These are phyloP conservation scores for Akebia trifoliata DNA, from an alignment of 164 flowering plant species.

Conservation along the genomic window DNA sequence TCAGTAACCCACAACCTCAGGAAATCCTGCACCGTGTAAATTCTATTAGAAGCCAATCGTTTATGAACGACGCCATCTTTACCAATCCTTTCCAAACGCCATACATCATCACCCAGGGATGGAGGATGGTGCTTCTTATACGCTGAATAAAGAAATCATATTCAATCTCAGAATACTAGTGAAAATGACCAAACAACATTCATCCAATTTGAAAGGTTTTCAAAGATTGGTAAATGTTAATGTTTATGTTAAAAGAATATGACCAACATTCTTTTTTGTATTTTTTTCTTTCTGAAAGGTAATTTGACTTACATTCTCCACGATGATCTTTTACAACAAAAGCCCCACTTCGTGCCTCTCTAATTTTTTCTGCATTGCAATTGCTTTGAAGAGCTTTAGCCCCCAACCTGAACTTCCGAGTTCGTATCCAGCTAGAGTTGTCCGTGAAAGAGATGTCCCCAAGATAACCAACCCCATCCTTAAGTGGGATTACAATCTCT, in stretches of 20 bases:
- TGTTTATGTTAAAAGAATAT: no score
- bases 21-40: slow-evolving; percentile 67
- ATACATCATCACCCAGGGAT: slow-evolving; percentile 58
- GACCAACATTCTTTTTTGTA: no score
- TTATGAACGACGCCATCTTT: slow-evolving; percentile 75
- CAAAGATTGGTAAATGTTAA: no score
- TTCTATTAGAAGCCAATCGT: slow-evolving; percentile 31
- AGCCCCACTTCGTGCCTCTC: slow-evolving; percentile 51
- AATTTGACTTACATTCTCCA: slow-evolving; percentile 49
- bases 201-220: no score
- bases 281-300: background rate
- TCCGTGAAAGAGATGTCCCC: slow-evolving; percentile 46
- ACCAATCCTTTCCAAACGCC: slow-evolving; percentile 81
- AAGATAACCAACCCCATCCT: slow-evolving; percentile 37
- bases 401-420: slow-evolving; percentile 49
- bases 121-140: slow-evolving; percentile 90
- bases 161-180: background rate
- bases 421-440: slow-evolving; percentile 56
- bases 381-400: slow-evolving; percentile 26
- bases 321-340: slow-evolving; percentile 66
- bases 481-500: slow-evolving; percentile 23
- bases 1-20: slow-evolving; percentile 41
- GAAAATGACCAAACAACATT: no score
- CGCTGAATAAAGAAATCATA: slow-evolving; percentile 30
- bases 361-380: slow-evolving; percentile 24